Base-by-base conservation (phyloP, 306 rosid genomes). In the Cicer judaicum region DNA sequence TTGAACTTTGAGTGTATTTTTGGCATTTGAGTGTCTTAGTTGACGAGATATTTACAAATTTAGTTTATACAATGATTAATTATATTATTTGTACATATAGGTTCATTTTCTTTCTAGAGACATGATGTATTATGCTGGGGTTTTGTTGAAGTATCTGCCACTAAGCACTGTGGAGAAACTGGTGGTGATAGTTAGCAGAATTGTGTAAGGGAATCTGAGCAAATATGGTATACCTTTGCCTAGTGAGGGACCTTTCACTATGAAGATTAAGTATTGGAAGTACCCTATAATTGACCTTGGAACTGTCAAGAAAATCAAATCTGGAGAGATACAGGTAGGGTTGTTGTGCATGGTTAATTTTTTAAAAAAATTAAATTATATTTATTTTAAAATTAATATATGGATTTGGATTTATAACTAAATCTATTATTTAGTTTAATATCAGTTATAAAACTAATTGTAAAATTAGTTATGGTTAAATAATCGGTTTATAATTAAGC, bases 271-370 rank as follows among this genome's bases (percentile, higher is more conserved):
- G 81, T 84, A 84, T 18, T 89, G 94, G 0, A 89, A 87, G 73
- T 91, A 84, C 79, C 94, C 94, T 0, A 21, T 83, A 12, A 78
- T 89, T 60, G 93, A 89, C 56, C 53, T 79, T 10, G 94, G 97
- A 50, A 75, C 91, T 3, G 72, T 61, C 15, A 5, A 81, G 0
- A 84, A 91, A 80, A 89, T 91, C 73, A 87, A 83, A 55, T 76
- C 87, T 12, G 84, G 89, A 13, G 79, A 87, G 61, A 89, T 89
- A 47, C 84, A 87, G 93, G 96, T 89, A n/a, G n/a, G n/a, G n/a
- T n/a, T n/a, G n/a, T n/a, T n/a, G n/a, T n/a, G n/a, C n/a, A n/a
- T n/a, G n/a, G n/a, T n/a, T n/a, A n/a, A n/a, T n/a, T n/a, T n/a
- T n/a, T n/a, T n/a, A n/a, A n/a, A n/a, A n/a, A n/a, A n/a, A n/a